phyloP scores from a whole-genome alignment of 345 rosid species.

The Eucalyptus erythrocorys region DNA sequence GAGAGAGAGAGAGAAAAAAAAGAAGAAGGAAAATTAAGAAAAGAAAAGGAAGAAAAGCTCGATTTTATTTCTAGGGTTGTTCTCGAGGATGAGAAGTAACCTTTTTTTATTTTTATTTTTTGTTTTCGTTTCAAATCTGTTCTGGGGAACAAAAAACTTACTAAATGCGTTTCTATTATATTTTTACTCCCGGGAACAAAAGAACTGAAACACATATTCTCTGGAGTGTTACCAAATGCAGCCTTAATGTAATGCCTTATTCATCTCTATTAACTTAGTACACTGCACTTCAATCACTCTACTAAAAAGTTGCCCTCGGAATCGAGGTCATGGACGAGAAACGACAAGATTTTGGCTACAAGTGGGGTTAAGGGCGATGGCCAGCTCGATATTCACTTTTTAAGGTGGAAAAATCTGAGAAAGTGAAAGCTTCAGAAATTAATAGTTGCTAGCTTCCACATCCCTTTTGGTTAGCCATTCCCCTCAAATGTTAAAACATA shows the following conservation, averaged over 20 bases:
- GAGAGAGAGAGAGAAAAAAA: too few relatives aligned
- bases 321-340: background rate
- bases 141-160: fast-evolving
- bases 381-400: background rate
- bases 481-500: background rate
- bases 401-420: background rate
- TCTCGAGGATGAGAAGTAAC: fast-evolving
- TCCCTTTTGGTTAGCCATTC: background rate
- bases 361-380: background rate
- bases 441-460: background rate
- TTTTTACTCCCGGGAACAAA: too few relatives aligned
- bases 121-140: too few relatives aligned
- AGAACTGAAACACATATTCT: too few relatives aligned
- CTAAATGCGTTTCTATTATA: fast-evolving
- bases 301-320: background rate
- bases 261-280: background rate
- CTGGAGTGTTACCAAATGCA: too few relatives aligned
- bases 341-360: background rate
- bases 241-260: background rate
- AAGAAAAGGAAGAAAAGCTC: too few relatives aligned
- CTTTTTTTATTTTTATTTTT: too few relatives aligned
- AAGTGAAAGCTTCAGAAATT: background rate
- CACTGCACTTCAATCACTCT: background rate
- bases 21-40: too few relatives aligned
- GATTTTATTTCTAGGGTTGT: too few relatives aligned